A percentile compares a stretch with the other conserved stretches of the same genome.
Conservation (phyloP, 345 rosid species). For the Syzygium aqueum region DNA sequence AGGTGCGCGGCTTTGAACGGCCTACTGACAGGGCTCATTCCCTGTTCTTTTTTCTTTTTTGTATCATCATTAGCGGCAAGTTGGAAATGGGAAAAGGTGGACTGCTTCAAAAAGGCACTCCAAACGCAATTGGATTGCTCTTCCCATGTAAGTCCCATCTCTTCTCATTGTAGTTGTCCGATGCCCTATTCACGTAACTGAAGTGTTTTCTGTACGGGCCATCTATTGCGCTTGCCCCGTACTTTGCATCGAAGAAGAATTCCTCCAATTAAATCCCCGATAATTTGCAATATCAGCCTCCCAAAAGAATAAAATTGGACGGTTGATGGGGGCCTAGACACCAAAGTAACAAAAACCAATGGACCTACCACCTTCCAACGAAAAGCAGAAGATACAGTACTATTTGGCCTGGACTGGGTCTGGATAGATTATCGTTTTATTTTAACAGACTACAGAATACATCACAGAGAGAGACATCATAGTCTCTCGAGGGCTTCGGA, state of each 20-base stretch:
- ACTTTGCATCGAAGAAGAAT: background rate
- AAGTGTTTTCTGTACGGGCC: background rate
- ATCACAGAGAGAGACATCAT: background rate
- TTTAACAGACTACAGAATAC: background rate
- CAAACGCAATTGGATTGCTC: background rate
- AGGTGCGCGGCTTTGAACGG: background rate
- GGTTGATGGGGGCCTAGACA: background rate
- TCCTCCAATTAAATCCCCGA: background rate
- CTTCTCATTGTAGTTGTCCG: background rate
- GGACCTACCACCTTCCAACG: background rate
- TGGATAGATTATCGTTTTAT: background rate
- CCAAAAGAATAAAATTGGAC: background rate
- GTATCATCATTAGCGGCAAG: background rate
- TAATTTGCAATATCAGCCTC: background rate
- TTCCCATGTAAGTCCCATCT: background rate
- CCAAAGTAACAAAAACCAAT: background rate
- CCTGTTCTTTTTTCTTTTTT: background rate
- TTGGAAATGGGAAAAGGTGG: background rate
- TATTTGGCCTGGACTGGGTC: no score
- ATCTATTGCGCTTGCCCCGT: background rate
- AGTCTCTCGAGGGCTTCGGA: slow-evolving; percentile 14
- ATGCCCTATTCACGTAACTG: background rate
- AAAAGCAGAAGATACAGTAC: background rate
- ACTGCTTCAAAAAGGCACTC: background rate
- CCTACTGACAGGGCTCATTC: background rate